Conservation (phyloP, 768 basidiomycete species). For the Sporobolomyces roseus region DNA sequence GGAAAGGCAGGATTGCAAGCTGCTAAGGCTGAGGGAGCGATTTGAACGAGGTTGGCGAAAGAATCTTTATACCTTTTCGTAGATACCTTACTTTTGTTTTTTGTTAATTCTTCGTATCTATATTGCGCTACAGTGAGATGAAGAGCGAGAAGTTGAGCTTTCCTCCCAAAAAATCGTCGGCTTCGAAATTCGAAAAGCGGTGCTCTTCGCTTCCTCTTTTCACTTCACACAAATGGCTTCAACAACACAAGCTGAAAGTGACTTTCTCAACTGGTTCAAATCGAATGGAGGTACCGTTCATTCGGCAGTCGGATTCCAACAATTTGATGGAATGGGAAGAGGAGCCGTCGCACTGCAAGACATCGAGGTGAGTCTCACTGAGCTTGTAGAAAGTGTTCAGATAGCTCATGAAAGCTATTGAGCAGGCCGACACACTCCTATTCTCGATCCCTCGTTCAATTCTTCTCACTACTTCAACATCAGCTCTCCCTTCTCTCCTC, state of each 20-base stretch:
- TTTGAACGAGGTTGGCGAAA: background rate
- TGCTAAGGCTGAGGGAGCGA: slow-evolving; percentile 5
- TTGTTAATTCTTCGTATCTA: too few species aligned
- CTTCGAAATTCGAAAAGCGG: too few species aligned
- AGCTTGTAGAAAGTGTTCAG: background rate
- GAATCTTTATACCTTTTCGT: too few species aligned
- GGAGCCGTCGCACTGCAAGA: slow-evolving; percentile 71
- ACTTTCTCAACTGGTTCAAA: slow-evolving; percentile 45
- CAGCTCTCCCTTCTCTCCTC: slow-evolving; percentile 60
- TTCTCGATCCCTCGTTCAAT: slow-evolving; percentile 76
- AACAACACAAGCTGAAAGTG: background rate
- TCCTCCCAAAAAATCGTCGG: too few species aligned
- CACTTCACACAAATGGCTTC: background rate
- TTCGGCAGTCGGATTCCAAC: slow-evolving; percentile 44
- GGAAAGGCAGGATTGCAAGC: slow-evolving; percentile 9
- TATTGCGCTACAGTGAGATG: too few species aligned
- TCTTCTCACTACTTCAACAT: slow-evolving; percentile 75
- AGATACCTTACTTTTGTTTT: too few species aligned
- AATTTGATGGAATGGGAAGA: slow-evolving; percentile 55
- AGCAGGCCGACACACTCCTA: slow-evolving; percentile 67
- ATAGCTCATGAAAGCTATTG: background rate
- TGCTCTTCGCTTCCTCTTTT: background rate
- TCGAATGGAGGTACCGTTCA: slow-evolving; percentile 35
- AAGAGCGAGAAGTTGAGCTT: too few species aligned
- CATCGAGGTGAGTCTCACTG: slow-evolving; percentile 58